Percentiles rank a stretch among this genome's conserved stretches.
These are phyloP conservation scores for Phytophthora idaei DNA, from an alignment of 352 stramenopile species.

Conservation along the genomic window DNA sequence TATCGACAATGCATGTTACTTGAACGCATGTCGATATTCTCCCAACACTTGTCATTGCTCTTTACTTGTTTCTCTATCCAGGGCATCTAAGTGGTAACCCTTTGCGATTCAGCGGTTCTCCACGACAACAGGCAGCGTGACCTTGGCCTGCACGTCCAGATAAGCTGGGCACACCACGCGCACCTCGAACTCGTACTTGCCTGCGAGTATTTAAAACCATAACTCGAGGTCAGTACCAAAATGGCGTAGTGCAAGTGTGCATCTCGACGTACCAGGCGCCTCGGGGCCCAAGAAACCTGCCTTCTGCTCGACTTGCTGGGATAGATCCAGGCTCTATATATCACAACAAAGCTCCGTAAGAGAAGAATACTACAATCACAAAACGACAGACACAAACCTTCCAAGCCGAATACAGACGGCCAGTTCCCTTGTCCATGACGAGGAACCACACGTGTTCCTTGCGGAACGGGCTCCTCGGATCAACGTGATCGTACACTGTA, in stretches of 20 bases:
- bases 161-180: constrained; percentile 70
- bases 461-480: constrained; percentile 66
- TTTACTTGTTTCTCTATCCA: neutral
- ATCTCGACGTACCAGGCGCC: constrained; percentile 44
- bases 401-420: constrained; percentile 64
- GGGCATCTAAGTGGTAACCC: neutral
- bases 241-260: neutral
- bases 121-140: constrained; percentile 46
- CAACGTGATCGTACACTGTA: constrained; percentile 77
- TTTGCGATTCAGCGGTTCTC: constrained; percentile 26
- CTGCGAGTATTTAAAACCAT: constrained; percentile 24
- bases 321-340: constrained; percentile 58
- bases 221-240: neutral
- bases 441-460: constrained; percentile 82
- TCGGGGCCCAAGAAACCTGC: constrained; percentile 70
- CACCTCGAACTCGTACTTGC: constrained; percentile 81
- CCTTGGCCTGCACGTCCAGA: constrained; percentile 58
- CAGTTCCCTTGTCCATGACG: constrained; percentile 64
- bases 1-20: neutral
- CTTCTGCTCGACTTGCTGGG: constrained; percentile 53
- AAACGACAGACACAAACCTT: constrained; percentile 45
- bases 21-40: neutral
- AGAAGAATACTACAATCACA: constrained; percentile 1
- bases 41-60: neutral
- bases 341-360: neutral